phyloP scores from a whole-genome alignment of 495 filamentous ascomycete genomes.

The Trichodelitschia bisporula region DNA sequence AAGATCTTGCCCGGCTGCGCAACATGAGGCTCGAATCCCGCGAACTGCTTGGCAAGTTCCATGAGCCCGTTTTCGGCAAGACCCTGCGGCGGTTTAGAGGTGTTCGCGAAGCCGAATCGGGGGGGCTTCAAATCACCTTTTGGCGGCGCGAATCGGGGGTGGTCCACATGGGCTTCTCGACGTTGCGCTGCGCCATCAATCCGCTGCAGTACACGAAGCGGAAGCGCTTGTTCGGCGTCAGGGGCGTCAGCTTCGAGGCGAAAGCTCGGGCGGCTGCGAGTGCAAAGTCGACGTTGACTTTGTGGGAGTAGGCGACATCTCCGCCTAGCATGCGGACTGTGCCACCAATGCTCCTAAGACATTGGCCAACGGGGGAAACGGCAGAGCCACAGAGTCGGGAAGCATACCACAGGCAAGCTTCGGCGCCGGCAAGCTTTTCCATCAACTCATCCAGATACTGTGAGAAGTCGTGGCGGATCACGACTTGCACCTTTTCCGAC shows the following conservation, averaged over 20 bases:
- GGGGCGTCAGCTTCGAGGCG: conserved; percentile 1
- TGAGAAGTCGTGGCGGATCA: conserved; percentile 2
- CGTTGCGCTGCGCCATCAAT: conserved; percentile 1
- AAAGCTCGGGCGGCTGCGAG: conserved; percentile 3
- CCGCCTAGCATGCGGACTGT: too few species aligned
- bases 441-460: conserved; percentile 3
- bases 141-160: too few species aligned
- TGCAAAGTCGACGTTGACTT: conserved; percentile 3
- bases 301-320: not conserved
- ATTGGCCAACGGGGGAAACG: too few species aligned
- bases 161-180: too few species aligned
- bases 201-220: conserved; percentile 2
- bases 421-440: conserved; percentile 3
- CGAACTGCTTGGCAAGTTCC: conserved; percentile 1
- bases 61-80: conserved; percentile 5
- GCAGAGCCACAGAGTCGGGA: conserved; percentile 1
- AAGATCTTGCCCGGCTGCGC: conserved; percentile 1
- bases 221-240: conserved; percentile 2
- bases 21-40: conserved; percentile 4
- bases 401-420: conserved; percentile 4
- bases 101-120: too few species aligned
- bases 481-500: conserved; percentile 1
- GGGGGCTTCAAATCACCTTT: too few species aligned
- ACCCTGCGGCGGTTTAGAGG: not conserved
- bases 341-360: too few species aligned